A percentile compares a stretch with the other conserved stretches of the same genome.
phyloP scores from a whole-genome alignment of 768 basidiomycete species.

The Leccinum fibrillosum region DNA sequence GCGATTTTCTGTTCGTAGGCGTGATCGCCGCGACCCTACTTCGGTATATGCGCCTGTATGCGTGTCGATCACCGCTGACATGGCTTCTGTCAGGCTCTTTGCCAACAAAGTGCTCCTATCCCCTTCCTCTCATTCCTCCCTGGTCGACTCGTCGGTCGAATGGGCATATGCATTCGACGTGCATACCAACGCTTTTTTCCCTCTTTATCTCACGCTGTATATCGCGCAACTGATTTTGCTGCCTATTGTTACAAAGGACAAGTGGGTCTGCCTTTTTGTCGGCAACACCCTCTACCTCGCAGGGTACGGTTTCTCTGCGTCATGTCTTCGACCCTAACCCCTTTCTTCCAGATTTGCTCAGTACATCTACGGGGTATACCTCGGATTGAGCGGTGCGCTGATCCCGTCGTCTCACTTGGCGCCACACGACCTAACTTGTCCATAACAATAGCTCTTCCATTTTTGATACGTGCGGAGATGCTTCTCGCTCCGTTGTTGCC shows the following conservation, averaged over 20 bases:
- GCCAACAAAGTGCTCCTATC: slow-evolving; percentile 70
- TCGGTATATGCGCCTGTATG: slow-evolving; percentile 45
- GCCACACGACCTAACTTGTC: slow-evolving; percentile 8
- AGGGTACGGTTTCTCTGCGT: slow-evolving; percentile 51
- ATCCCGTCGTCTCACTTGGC: slow-evolving; percentile 1
- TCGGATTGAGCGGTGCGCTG: slow-evolving; percentile 72
- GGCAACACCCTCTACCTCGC: slow-evolving; percentile 80
- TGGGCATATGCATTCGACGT: slow-evolving; percentile 97
- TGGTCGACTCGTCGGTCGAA: slow-evolving; percentile 72
- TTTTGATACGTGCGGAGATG: slow-evolving; percentile 85
- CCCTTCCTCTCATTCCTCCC: slow-evolving; percentile 68
- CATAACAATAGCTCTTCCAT: slow-evolving; percentile 71
- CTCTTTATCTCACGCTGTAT: slow-evolving; percentile 86
- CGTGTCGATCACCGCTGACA: slow-evolving; percentile 12
- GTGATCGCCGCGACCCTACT: slow-evolving; percentile 70
- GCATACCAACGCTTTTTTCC: slow-evolving; percentile 96
- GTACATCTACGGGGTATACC: slow-evolving; percentile 89
- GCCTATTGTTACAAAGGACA: slow-evolving; percentile 75
- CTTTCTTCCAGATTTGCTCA: slow-evolving; percentile 65
- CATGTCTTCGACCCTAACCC: slow-evolving; percentile 5
- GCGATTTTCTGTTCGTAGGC: slow-evolving; percentile 84
- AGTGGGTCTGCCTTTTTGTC: slow-evolving; percentile 58
- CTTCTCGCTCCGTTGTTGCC: slow-evolving; percentile 89
- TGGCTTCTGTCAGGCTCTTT: slow-evolving; percentile 46
- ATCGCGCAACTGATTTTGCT: slow-evolving; percentile 84